Base-by-base conservation (phyloP, 768 basidiomycete species). In the Candolleomyces eurysporus region DNA sequence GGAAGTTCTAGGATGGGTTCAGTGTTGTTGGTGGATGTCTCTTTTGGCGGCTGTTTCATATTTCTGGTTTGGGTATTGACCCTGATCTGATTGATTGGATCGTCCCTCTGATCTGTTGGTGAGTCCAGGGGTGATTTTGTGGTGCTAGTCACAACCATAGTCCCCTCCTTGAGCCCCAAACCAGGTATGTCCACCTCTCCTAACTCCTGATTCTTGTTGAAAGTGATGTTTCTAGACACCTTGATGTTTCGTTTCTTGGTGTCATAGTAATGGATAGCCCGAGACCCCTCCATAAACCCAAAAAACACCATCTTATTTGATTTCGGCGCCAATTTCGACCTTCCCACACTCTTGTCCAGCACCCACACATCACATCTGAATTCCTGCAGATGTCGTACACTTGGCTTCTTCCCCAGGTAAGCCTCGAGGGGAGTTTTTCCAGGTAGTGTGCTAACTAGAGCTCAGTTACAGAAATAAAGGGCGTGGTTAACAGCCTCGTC, bases 361-460 rank as follows among this genome's bases (percentile, higher is more conserved):
- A 76, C 78, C 68, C 77, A 79, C 17, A 75, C 75, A 46, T 63
- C 64, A 56, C 76, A 79, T 3, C 79, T 76, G 54, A 71, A 80
- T 19, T 75, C 70, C 6, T 73, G 65, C 21, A 80, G 67, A 63
- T 76, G 67, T 21, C 36, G n/a, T 2, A 75, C 56, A 52, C 69
- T 61, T n/a, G 68, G 71, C 57, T 69, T 69, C 16, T 63, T 52
- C 0, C 64, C 60, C 31, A 60, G 60, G 63, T 63, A 73, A 2
- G 52, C 61, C 19, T 68, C 62, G 51, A 68, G 70, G 1, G 69
- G 75, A 3, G 71, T 73, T 13, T 64, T 66, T 10, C 60, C 57
- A 11, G 65, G 64, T 2, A 69, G 31, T 0, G 66, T 30, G 4
- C 65, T 43, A 11, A 70, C 71, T 1, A 70, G 72, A 17, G 36